These are phyloP conservation scores for Boletus rufocinnamomeus DNA, from an alignment of 768 basidiomycete genomes.

Conservation along the genomic window DNA sequence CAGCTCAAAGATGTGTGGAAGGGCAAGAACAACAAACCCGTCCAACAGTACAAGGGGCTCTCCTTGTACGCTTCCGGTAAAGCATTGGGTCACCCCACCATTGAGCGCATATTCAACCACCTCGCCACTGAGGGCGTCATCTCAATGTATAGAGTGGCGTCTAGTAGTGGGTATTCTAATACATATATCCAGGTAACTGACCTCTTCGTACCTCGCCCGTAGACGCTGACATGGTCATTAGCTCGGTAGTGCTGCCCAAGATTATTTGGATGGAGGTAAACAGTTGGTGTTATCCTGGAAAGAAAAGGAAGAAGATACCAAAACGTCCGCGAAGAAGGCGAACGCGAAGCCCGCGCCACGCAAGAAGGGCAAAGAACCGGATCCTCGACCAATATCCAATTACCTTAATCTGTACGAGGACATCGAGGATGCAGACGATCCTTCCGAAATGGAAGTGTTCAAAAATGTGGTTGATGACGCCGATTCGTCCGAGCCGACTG, in stretches of 20 bases:
- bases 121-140: conserved; percentile 55
- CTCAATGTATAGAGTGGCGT: conserved; percentile 45
- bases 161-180: conserved; percentile 48
- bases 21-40: conserved; percentile 53
- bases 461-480: conserved; percentile 12
- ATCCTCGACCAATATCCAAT: background rate
- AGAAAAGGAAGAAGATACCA: conserved; percentile 20
- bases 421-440: conserved; percentile 29
- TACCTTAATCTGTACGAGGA: conserved; percentile 32
- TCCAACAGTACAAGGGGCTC: conserved; percentile 49
- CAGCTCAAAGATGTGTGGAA: conserved; percentile 65
- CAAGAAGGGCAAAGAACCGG: conserved; percentile 27
- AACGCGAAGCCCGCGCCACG: conserved; percentile 6
- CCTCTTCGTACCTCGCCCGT: background rate
- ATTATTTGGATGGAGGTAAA: conserved; percentile 24
- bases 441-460: conserved; percentile 20
- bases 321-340: conserved; percentile 12
- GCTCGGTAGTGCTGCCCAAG: conserved; percentile 22
- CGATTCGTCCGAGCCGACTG: conserved; percentile 3
- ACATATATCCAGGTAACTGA: conserved; percentile 53
- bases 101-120: conserved; percentile 66
- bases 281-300: conserved; percentile 30
- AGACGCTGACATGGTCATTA: conserved; percentile 12
- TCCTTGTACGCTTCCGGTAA: conserved; percentile 56
- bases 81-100: conserved; percentile 48